A percentile compares a stretch with the other conserved stretches of the same genome.
These are phyloP conservation scores for Uncinocarpus reesii DNA, from an alignment of 2,329 filamentous ascomycete genomes.

Conservation along the genomic window DNA sequence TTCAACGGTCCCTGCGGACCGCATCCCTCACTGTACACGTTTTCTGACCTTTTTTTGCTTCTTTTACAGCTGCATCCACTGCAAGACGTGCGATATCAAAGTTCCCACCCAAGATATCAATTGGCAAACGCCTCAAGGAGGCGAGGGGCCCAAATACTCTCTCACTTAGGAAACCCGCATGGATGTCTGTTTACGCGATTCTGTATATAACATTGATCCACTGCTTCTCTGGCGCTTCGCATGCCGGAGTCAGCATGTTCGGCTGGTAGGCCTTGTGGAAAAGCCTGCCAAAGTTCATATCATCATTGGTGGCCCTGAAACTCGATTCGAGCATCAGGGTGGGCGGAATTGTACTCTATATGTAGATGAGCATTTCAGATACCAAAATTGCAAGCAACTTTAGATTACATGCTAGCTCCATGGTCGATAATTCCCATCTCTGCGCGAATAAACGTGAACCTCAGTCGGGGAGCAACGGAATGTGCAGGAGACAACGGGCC, in stretches of 20 bases:
- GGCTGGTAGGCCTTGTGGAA: not conserved
- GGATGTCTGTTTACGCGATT: not conserved
- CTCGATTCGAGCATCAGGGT: no score
- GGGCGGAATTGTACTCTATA: no score
- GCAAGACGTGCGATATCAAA: conserved; percentile 99
- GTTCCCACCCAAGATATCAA: conserved; percentile 95
- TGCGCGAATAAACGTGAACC: no score
- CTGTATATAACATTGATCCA: conserved; percentile 7
- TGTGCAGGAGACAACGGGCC: not conserved
- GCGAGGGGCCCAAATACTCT: conserved; percentile 60
- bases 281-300: not conserved
- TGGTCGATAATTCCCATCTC: no score
- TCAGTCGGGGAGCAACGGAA: not conserved
- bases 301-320: conserved; percentile 2
- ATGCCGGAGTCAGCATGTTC: not conserved
- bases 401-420: no score
- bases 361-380: no score
- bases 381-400: no score
- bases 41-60: not conserved
- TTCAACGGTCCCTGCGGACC: not conserved
- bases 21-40: no score
- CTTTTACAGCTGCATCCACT: conserved; percentile 86
- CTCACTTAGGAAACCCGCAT: conserved; percentile 39
- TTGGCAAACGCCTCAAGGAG: conserved; percentile 89
- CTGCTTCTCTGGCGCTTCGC: not conserved